Percentiles rank a stretch among this genome's conserved stretches.
These are phyloP conservation scores for Crithidia thermophila DNA, from an alignment of 208 protist species.

Conservation along the genomic window DNA sequence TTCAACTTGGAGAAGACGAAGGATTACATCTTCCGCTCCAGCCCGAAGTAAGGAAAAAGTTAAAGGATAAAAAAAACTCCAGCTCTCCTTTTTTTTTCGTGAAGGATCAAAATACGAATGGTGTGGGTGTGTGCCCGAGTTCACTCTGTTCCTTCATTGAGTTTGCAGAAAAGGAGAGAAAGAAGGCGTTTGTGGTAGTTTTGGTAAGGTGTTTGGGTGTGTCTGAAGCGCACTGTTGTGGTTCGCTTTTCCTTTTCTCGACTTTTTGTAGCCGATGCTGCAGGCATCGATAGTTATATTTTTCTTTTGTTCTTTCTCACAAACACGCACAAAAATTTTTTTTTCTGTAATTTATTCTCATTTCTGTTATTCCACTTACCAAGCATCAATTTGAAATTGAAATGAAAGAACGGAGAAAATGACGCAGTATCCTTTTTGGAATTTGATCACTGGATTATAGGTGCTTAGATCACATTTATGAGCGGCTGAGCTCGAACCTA, in stretches of 20 bases:
- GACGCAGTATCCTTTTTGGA: too few relatives aligned
- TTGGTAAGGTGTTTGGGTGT: background rate
- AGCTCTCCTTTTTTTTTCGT: background rate
- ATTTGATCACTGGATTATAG: too few relatives aligned
- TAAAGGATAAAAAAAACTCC: background rate
- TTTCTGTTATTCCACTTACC: background rate
- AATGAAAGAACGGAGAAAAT: background rate
- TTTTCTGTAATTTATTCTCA: background rate
- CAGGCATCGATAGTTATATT: conserved; percentile 10
- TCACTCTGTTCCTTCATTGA: background rate
- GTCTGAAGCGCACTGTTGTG: background rate
- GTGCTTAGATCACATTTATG: too few relatives aligned
- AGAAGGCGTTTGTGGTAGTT: background rate
- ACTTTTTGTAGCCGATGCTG: conserved; percentile 3
- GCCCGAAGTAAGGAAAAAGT: conserved; percentile 18
- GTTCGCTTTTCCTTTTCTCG: background rate
- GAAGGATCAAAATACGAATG: too few relatives aligned
- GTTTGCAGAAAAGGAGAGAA: background rate
- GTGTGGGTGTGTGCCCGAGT: too few relatives aligned
- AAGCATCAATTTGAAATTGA: background rate
- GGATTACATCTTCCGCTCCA: conserved; percentile 83
- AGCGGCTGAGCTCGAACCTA: too few relatives aligned
- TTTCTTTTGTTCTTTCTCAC: too few relatives aligned
- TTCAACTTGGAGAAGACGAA: conserved; percentile 91
- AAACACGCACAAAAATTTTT: background rate